Evolutionary conservation across 2,329 filamentous ascomycete genomes (phyloP).

Genomic region (Dryadomyces quercivorus): DNA sequence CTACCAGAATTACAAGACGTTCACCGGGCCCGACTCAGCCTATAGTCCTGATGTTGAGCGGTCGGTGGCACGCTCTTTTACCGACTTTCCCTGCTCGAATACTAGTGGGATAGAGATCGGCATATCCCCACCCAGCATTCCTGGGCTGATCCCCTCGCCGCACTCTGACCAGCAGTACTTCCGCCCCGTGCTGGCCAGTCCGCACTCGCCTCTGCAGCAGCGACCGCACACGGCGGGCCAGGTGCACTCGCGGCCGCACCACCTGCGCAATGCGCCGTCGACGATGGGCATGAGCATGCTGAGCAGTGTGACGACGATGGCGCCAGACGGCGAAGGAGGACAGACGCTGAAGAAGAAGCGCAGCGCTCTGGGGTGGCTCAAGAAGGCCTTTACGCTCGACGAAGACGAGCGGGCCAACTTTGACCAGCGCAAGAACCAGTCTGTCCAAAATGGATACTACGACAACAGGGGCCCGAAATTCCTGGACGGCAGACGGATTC

Average conservation of each 20-base stretch:
- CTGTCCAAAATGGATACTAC: constrained; percentile 34
- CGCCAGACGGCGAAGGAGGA: constrained; percentile 23
- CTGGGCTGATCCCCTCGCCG: constrained; percentile 31
- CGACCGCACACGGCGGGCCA: constrained; percentile 40
- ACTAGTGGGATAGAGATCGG: constrained; percentile 19
- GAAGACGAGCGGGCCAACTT: constrained; percentile 50
- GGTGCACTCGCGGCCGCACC: constrained; percentile 20
- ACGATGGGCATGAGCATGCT: constrained; percentile 45
- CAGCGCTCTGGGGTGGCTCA: constrained; percentile 55
- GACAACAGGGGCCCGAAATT: constrained; percentile 38
- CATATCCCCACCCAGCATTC: constrained; percentile 25
- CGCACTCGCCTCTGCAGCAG: constrained; percentile 51
- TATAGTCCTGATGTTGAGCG: constrained; percentile 36
- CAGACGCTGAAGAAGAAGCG: constrained; percentile 50
- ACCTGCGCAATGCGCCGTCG: constrained; percentile 37
- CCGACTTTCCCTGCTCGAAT: neutral
- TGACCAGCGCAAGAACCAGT: constrained; percentile 39
- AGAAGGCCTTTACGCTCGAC: constrained; percentile 54
- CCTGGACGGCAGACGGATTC: constrained; percentile 41
- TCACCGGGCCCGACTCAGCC: constrained; percentile 29
- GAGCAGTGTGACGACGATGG: constrained; percentile 39
- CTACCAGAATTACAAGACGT: constrained; percentile 18
- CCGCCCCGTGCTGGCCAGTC: constrained; percentile 48
- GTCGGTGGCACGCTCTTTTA: constrained; percentile 11
- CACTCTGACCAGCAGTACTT: constrained; percentile 45